Conservation (phyloP, 768 basidiomycete species). For the Auriscalpium microsporum region DNA sequence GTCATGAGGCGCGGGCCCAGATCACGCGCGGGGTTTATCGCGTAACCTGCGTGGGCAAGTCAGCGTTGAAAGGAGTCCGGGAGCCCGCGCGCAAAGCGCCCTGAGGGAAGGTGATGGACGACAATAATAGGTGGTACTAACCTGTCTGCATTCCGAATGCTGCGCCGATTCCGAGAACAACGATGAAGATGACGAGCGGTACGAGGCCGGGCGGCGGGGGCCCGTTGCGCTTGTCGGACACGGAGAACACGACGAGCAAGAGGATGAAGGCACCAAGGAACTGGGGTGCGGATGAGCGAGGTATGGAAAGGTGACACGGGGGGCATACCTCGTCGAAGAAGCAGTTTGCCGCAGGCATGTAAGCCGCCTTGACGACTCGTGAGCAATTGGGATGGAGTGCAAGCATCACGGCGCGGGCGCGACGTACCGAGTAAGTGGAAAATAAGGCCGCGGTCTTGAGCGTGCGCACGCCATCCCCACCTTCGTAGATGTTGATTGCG, state of each 20-base stretch:
- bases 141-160: conserved; percentile 55
- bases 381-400: background rate
- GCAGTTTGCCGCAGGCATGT: conserved; percentile 34
- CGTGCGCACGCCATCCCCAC: conserved; percentile 45
- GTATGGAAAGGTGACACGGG: no score
- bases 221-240: conserved; percentile 44
- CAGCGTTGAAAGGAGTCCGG: no score
- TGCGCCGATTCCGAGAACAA: conserved; percentile 48
- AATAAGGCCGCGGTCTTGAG: conserved; percentile 50
- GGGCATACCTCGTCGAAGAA: conserved; percentile 38
- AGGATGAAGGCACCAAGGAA: conserved; percentile 51
- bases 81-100: no score
- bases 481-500: conserved; percentile 59
- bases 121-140: background rate
- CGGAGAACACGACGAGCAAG: conserved; percentile 43
- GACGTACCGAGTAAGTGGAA: conserved; percentile 46
- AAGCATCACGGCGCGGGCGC: background rate
- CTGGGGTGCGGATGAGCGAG: conserved; percentile 19
- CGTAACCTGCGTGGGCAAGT: conserved; percentile 32
- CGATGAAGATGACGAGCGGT: conserved; percentile 47
- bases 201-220: conserved; percentile 42
- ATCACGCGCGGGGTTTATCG: conserved; percentile 67
- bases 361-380: conserved; percentile 23
- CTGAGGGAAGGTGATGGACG: background rate
- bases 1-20: conserved; percentile 62